phyloP scores from a whole-genome alignment of 257 asterid genomes.

The Fraxinus pennsylvanica region DNA sequence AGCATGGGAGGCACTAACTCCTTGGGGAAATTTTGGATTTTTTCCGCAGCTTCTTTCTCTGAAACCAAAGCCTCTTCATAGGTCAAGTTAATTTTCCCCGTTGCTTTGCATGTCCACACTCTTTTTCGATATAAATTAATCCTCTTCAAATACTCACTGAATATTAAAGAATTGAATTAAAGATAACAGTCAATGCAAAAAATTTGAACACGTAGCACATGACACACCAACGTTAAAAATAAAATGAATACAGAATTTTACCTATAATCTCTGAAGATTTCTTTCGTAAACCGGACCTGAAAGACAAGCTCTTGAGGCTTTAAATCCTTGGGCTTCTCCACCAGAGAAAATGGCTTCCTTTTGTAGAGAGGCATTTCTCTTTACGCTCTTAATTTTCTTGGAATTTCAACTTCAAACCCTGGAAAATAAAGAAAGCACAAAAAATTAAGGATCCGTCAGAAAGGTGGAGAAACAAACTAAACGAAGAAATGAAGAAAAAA shows the following conservation, averaged over 20 bases:
- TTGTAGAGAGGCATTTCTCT: slow-evolving; percentile 74
- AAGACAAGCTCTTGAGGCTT: slow-evolving; percentile 74
- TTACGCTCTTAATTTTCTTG: slow-evolving; percentile 33
- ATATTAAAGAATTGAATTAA: slow-evolving; percentile 15
- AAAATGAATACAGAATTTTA: slow-evolving; percentile 33
- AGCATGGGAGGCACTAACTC: slow-evolving; percentile 64
- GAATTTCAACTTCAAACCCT: slow-evolving; percentile 43
- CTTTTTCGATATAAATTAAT: slow-evolving; percentile 67
- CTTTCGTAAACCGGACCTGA: slow-evolving; percentile 81
- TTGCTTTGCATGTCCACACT: slow-evolving; percentile 87
- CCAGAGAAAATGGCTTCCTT: slow-evolving; percentile 64
- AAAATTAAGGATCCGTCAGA: slow-evolving; percentile 26
- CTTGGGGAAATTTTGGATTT: slow-evolving; percentile 62
- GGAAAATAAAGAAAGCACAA: slow-evolving; percentile 23
- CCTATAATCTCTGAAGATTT: slow-evolving; percentile 83
- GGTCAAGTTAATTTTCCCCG: slow-evolving; percentile 81
- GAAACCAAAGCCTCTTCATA: slow-evolving; percentile 92
- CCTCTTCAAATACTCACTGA: slow-evolving; percentile 85
- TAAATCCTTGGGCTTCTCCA: slow-evolving; percentile 71
- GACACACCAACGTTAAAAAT: slow-evolving; percentile 13
- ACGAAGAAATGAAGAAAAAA: slow-evolving; percentile 9
- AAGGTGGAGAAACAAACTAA: neutral
- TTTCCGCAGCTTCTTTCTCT: slow-evolving; percentile 65
- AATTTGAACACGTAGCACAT: neutral
- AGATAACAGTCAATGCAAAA: neutral